These are phyloP conservation scores for Mycosphaerella sp. DNA, from an alignment of 2,329 filamentous ascomycete genomes.

Conservation along the genomic window DNA sequence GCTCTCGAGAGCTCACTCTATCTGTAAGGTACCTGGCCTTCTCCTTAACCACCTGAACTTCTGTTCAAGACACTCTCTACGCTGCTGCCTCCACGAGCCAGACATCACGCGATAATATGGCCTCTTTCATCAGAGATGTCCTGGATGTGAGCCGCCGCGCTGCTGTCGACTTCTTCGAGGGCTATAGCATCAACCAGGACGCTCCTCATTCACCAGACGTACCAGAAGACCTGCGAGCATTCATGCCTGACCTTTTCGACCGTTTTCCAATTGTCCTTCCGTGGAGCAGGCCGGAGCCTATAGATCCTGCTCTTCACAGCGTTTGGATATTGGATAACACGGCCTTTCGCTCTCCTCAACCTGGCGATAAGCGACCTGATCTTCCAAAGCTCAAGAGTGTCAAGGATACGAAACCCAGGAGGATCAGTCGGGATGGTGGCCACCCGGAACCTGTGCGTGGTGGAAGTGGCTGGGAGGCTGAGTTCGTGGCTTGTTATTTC, in stretches of 20 bases:
- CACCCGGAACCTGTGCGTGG: slow-evolving; percentile 15
- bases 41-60: not conserved
- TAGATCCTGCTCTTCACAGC: slow-evolving; percentile 59
- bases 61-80: slow-evolving; percentile 2
- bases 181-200: slow-evolving; percentile 25
- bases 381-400: slow-evolving; percentile 18
- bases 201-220: slow-evolving; percentile 32
- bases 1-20: not conserved
- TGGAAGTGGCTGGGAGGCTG: slow-evolving; percentile 61
- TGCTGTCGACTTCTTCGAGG: slow-evolving; percentile 26
- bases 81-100: slow-evolving; percentile 1
- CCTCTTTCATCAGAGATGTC: slow-evolving; percentile 27
- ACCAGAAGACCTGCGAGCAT: slow-evolving; percentile 28
- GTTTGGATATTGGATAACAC: slow-evolving; percentile 92
- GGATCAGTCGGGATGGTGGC: slow-evolving; percentile 30
- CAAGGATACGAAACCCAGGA: slow-evolving; percentile 21
- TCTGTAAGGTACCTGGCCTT: not conserved
- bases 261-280: slow-evolving; percentile 51
- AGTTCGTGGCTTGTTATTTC: slow-evolving; percentile 79
- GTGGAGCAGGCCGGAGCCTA: slow-evolving; percentile 32
- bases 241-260: slow-evolving; percentile 34
- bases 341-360: slow-evolving; percentile 55
- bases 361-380: slow-evolving; percentile 21
- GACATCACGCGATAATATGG: slow-evolving; percentile 17
- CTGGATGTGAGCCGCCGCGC: slow-evolving; percentile 27